These are phyloP conservation scores for Talaromyces thailandensis DNA, from an alignment of 495 filamentous ascomycete species.

Conservation along the genomic window DNA sequence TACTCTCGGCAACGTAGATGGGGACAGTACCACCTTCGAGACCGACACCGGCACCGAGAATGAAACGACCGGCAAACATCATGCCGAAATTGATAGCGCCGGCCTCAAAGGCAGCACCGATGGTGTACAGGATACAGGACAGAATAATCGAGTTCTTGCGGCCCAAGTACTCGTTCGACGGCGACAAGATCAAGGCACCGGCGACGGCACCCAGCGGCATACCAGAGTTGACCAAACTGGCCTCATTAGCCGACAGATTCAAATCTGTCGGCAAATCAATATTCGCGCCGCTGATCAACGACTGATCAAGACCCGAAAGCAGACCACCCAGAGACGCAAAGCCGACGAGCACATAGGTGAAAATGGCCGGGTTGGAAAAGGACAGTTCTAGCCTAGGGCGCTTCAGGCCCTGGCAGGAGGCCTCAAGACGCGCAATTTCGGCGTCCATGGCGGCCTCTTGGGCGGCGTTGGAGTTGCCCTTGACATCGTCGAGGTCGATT, in stretches of 20 bases:
- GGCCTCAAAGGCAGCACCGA: conserved; percentile 50
- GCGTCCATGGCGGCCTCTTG: conserved; percentile 30
- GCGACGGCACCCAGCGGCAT: conserved; percentile 54
- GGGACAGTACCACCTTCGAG: conserved; percentile 53
- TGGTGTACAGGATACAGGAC: conserved; percentile 46
- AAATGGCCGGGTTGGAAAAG: conserved; percentile 30
- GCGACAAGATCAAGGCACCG: conserved; percentile 49
- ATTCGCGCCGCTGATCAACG: conserved; percentile 51
- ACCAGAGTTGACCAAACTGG: conserved; percentile 47
- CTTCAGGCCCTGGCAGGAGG: conserved; percentile 18
- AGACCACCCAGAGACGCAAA: conserved; percentile 56
- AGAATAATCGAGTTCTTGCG: conserved; percentile 51
- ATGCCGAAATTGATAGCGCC: conserved; percentile 51
- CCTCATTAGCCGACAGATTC: conserved; percentile 30
- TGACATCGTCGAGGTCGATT: conserved; percentile 20
- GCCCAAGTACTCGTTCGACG: conserved; percentile 49
- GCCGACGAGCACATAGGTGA: conserved; percentile 52
- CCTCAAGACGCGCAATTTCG: conserved; percentile 25
- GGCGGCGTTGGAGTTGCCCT: conserved; percentile 16
- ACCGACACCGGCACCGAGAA: conserved; percentile 52
- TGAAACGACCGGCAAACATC: conserved; percentile 50
- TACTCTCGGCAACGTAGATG: conserved; percentile 45
- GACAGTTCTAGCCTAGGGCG: conserved; percentile 21
- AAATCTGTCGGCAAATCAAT: conserved; percentile 43
- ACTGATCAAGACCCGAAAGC: conserved; percentile 54